Base-by-base conservation (phyloP, 352 stramenopile species). In the Phytophthora vignae region DNA sequence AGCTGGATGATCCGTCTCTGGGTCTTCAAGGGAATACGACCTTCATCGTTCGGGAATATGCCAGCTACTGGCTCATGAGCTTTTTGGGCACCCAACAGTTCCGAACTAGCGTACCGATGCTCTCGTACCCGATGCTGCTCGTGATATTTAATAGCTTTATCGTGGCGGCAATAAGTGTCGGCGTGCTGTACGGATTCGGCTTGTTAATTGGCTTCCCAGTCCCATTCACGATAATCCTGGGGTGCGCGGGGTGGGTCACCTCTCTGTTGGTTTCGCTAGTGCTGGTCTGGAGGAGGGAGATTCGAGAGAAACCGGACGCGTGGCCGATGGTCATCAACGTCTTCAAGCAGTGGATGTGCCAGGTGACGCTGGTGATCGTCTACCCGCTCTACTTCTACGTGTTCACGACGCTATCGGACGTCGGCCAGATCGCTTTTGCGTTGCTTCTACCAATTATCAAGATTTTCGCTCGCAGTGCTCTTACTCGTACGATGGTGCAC, bases 311-410 rank as follows among this genome's bases (percentile, higher is more conserved):
- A 27, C 44, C 44, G 4, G 44, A 52, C 7, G 44, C 44, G 15
- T 52, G 44, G 44, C 7, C 44, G 44, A 52, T 52, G 44, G 44
- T 52, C n/a, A 52, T 52, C 17, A 52, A 52, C 15, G 44, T 52
- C 22, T 52, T 52, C n/a, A 52, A 52, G n/a, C 17, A 52, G 44
- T 52, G 44, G 44, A 52, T 52, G 44, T 52, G 44, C 9, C 44
- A 52, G 15, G 44, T 52, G 44, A 19, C 5, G 17, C 44, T 52
- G 42, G 42, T 49, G 14, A 49, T 49, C 3, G 44, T 52, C 5
- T 52, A 52, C 22, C 44, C 44, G 2, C 44, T 52, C 6, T 52
- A 52, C n/a, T 52, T 52, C 25, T 52, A 27, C 19, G n/a, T 52
- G 44, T 52, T 52, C 44, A 52, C 44, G 15, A 52, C 44, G 10